A percentile compares a stretch with the other conserved stretches of the same genome.
phyloP scores from a whole-genome alignment of 2,329 filamentous ascomycete species.

The Aureobasidium sp. region DNA sequence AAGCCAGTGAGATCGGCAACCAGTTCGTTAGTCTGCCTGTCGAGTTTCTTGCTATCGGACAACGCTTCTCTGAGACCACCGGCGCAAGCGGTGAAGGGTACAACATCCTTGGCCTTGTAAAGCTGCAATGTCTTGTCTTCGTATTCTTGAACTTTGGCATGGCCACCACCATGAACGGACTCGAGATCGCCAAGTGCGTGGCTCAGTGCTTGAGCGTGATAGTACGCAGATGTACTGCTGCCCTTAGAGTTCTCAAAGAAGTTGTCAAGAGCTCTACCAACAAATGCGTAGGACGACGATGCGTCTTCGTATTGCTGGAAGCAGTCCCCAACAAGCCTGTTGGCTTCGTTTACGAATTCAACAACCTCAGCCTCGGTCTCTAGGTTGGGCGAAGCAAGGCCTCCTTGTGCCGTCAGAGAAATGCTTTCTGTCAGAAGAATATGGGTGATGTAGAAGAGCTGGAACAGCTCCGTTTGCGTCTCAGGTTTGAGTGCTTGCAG shows the following conservation, averaged over 20 bases:
- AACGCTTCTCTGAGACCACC: slow-evolving; percentile 43
- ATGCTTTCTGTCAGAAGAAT: slow-evolving; percentile 54
- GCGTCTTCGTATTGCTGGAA: slow-evolving; percentile 9
- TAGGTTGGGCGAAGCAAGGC: slow-evolving; percentile 31
- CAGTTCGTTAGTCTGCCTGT: slow-evolving; percentile 51
- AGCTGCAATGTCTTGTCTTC: slow-evolving; percentile 28
- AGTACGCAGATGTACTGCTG: slow-evolving; percentile 27
- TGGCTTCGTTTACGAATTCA: slow-evolving; percentile 45
- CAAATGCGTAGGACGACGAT: slow-evolving; percentile 17
- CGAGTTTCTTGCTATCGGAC: slow-evolving; percentile 38
- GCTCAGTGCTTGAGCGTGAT: slow-evolving; percentile 33
- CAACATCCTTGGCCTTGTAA: slow-evolving; percentile 32
- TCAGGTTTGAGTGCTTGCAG: slow-evolving; percentile 27
- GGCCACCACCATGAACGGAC: slow-evolving; percentile 35
- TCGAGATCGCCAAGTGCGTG: slow-evolving; percentile 31
- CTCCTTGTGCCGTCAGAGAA: slow-evolving; percentile 47
- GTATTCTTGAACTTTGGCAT: slow-evolving; percentile 26
- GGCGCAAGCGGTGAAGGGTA: slow-evolving; percentile 42
- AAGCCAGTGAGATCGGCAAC: slow-evolving; percentile 51
- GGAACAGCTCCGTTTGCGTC: slow-evolving; percentile 35
- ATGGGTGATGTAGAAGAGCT: slow-evolving; percentile 45
- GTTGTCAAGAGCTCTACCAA: slow-evolving; percentile 22
- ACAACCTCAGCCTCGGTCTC: slow-evolving; percentile 40
- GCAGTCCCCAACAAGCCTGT: slow-evolving; percentile 19
- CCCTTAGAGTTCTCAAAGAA: slow-evolving; percentile 19